These are phyloP conservation scores for Beta vulgaris DNA, from an alignment of 148 eudicot species.

Conservation along the genomic window DNA sequence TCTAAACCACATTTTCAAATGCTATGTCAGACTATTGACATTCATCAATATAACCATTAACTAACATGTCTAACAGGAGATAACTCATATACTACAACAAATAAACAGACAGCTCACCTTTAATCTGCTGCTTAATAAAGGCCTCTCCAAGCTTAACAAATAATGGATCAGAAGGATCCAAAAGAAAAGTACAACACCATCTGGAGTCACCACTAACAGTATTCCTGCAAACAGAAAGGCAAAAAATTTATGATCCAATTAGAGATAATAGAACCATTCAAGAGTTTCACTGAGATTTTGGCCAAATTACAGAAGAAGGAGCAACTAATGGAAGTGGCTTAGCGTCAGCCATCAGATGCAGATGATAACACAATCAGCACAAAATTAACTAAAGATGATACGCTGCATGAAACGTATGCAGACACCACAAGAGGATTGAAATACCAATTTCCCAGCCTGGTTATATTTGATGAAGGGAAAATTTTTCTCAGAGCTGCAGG, in stretches of 20 bases:
- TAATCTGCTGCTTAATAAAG: conserved; percentile 70
- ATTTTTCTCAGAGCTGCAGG: conserved; percentile 74
- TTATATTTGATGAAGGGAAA: conserved; percentile 82
- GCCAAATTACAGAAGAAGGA: conserved; percentile 1
- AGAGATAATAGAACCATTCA: neutral
- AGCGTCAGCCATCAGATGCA: conserved; percentile 6
- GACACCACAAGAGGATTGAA: conserved; percentile 15
- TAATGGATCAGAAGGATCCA: conserved; percentile 95
- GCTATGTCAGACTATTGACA: neutral
- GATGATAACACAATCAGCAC: neutral
- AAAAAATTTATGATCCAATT: conserved; percentile 6
- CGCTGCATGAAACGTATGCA: conserved; percentile 6
- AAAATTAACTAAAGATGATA: neutral
- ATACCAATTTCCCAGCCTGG: conserved; percentile 92
- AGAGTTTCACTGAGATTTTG: neutral
- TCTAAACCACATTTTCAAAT: neutral
- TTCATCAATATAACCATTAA: neutral
- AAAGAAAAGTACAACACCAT: conserved; percentile 97
- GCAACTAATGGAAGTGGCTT: conserved; percentile 8
- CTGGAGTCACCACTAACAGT: conserved; percentile 75
- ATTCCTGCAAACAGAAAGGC: conserved; percentile 68
- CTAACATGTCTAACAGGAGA: neutral
- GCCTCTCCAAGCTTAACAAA: conserved; percentile 86
- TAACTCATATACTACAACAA: neutral
- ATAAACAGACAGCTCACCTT: conserved; percentile 47